A percentile compares a stretch with the other conserved stretches of the same genome.
phyloP scores from a whole-genome alignment of 2,329 filamentous ascomycete species.

The Xylariaceae sp. region DNA sequence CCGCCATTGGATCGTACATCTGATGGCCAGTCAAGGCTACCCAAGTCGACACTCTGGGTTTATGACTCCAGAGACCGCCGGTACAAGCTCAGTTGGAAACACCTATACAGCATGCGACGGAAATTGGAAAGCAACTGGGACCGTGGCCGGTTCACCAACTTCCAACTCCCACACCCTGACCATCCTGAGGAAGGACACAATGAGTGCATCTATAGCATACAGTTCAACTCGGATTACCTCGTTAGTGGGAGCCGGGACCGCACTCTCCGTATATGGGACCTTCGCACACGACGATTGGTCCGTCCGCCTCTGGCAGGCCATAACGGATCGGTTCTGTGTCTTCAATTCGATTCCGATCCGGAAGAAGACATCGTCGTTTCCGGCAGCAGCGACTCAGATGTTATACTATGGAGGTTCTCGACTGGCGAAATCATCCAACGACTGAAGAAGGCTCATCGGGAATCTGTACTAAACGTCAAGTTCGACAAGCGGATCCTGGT shows the following conservation, averaged over 20 bases:
- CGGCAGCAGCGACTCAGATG: conserved; percentile 84
- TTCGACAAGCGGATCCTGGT: conserved; percentile 90
- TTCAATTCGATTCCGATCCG: conserved; percentile 88
- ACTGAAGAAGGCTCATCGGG: conserved; percentile 70
- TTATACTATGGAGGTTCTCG: conserved; percentile 91
- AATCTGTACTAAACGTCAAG: conserved; percentile 88
- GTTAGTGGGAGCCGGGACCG: conserved; percentile 91
- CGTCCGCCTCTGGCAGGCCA: conserved; percentile 72
- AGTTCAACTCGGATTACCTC: conserved; percentile 78
- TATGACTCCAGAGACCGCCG: conserved; percentile 44
- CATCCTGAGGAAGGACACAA: conserved; percentile 76
- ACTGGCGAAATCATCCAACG: conserved; percentile 78
- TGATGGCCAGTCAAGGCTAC: conserved; percentile 23
- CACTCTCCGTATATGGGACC: conserved; percentile 83
- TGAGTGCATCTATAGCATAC: conserved; percentile 93
- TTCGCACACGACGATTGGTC: conserved; percentile 73
- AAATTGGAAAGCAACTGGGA: conserved; percentile 90
- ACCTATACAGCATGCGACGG: conserved; percentile 82
- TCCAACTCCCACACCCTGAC: conserved; percentile 82
- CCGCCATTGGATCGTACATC: conserved; percentile 8
- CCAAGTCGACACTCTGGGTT: conserved; percentile 44
- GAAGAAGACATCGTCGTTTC: conserved; percentile 91
- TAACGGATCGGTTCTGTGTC: conserved; percentile 79
- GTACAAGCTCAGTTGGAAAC: conserved; percentile 81
- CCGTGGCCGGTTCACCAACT: conserved; percentile 72